Percentiles rank a stretch among this genome's conserved stretches.
These are phyloP conservation scores for Alternaria consortialis DNA, from an alignment of 2,329 filamentous ascomycete genomes.

Conservation along the genomic window DNA sequence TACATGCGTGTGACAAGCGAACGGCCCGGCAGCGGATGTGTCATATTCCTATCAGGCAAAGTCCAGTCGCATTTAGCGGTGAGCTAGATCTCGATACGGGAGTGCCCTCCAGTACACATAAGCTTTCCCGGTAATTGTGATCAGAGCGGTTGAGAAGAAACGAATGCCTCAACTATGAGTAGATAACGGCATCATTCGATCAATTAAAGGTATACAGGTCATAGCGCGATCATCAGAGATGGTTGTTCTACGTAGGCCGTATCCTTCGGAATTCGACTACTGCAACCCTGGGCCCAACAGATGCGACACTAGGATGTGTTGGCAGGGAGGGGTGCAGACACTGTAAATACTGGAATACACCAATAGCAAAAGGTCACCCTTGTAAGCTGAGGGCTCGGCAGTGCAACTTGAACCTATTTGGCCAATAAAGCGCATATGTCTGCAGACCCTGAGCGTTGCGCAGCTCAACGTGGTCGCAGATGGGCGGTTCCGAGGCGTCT, in stretches of 20 bases:
- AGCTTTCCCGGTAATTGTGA: not conserved
- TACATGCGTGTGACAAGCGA: conserved; percentile 17
- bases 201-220: conserved; percentile 5
- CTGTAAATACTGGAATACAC: conserved; percentile 21
- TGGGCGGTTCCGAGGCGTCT: conserved; percentile 22
- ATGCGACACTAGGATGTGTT: conserved; percentile 23
- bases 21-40: conserved; percentile 16
- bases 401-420: conserved; percentile 6
- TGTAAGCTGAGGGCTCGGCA: conserved; percentile 25
- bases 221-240: conserved; percentile 19
- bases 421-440: conserved; percentile 23
- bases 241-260: conserved; percentile 25
- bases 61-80: conserved; percentile 14
- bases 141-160: not conserved
- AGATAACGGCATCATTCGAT: conserved; percentile 14
- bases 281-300: conserved; percentile 16
- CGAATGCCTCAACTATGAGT: conserved; percentile 8
- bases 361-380: conserved; percentile 25
- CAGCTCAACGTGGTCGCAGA: conserved; percentile 34
- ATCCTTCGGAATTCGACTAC: conserved; percentile 15
- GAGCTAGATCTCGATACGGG: conserved; percentile 11
- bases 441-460: conserved; percentile 21
- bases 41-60: conserved; percentile 8
- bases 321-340: conserved; percentile 15
- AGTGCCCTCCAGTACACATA: conserved; percentile 6